phyloP scores from a whole-genome alignment of 768 basidiomycete genomes.

The Lactarius vividus region DNA sequence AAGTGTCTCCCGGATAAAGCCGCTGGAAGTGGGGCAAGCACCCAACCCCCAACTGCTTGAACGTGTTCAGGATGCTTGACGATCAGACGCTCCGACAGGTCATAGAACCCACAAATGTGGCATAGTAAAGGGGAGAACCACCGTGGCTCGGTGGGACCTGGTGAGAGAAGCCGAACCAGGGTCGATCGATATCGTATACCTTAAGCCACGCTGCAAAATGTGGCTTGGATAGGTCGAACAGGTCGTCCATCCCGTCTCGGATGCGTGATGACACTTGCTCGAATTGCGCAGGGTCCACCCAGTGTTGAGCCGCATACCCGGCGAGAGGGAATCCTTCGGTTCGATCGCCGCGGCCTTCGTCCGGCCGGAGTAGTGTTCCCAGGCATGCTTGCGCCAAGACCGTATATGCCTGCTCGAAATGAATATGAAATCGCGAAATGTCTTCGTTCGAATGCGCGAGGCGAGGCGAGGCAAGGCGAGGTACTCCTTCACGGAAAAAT shows the following conservation, averaged over 20 bases:
- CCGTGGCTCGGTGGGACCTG: too few species aligned
- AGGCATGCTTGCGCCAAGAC: neutral
- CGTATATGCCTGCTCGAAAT: neutral
- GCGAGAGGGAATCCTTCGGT: too few species aligned
- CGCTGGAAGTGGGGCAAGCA: neutral
- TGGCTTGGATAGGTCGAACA: too few species aligned
- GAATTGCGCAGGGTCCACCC: too few species aligned
- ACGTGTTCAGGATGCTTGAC: neutral
- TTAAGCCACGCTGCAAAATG: too few species aligned
- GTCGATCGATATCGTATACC: too few species aligned
- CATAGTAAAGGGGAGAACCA: neutral
- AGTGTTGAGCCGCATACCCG: too few species aligned
- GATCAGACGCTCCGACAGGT: neutral
- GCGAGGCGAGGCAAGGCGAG: neutral
- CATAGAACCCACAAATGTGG: neutral
- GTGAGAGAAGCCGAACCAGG: too few species aligned
- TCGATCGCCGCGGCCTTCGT: neutral
- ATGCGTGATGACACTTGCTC: too few species aligned
- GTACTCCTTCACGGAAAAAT: too few species aligned
- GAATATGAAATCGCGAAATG: neutral
- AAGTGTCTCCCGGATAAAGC: neutral
- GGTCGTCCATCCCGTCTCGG: too few species aligned
- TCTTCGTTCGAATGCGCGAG: neutral
- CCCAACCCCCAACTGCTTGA: fast-evolving
- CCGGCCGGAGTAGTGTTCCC: neutral